phyloP scores from a whole-genome alignment of 1,284 basidiomycete species.

The Phellinidium pouzarii region DNA sequence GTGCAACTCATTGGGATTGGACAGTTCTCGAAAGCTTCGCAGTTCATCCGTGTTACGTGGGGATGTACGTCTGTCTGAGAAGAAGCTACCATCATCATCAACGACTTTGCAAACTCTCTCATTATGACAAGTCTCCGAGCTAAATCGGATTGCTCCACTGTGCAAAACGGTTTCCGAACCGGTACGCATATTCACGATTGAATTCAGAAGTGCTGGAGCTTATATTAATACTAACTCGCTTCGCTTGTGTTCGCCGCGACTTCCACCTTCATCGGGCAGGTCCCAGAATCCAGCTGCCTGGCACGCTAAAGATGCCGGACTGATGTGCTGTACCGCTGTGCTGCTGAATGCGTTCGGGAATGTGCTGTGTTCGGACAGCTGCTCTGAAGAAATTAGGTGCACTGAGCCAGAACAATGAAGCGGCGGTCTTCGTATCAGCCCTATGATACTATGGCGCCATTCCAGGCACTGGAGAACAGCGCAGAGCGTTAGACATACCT shows the following conservation, averaged over 20 bases:
- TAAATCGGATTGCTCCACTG: neutral
- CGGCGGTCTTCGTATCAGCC: slow-evolving; percentile 6
- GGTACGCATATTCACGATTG: neutral
- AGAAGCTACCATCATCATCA: neutral
- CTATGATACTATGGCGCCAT: neutral
- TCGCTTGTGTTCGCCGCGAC: slow-evolving; percentile 20
- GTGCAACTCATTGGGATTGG: neutral
- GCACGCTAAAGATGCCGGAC: slow-evolving; percentile 23
- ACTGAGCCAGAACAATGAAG: slow-evolving; percentile 28
- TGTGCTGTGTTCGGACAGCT: slow-evolving; percentile 40
- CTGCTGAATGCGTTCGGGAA: slow-evolving; percentile 67
- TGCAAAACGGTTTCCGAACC: neutral
- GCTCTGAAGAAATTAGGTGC: slow-evolving; percentile 37
- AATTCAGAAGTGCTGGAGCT: neutral
- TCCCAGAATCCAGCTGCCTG: slow-evolving; percentile 28
- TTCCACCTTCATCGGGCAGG: slow-evolving; percentile 17
- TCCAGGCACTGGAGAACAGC: slow-evolving; percentile 2
- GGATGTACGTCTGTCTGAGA: neutral
- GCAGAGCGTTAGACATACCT: slow-evolving; percentile 27
- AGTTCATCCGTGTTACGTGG: neutral
- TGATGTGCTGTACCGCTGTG: slow-evolving; percentile 49
- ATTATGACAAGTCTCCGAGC: neutral
- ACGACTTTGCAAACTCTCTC: too few relatives aligned
- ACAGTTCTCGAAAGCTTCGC: neutral
- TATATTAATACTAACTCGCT: slow-evolving; percentile 4